Evolutionary conservation across 352 stramenopile species (phyloP).

Genomic region (Pythium oligandrum): DNA sequence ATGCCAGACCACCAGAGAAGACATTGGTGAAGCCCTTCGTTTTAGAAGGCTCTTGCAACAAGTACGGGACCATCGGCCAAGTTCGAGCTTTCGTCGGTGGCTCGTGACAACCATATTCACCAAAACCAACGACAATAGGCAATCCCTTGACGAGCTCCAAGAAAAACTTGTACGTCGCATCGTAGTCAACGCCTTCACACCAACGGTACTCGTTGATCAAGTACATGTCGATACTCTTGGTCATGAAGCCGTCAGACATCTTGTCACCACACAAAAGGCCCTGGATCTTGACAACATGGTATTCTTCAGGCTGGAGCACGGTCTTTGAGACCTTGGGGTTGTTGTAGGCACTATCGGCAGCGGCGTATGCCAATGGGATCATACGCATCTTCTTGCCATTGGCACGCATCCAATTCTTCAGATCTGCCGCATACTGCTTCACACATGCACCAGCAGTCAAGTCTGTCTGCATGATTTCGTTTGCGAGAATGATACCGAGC

Average conservation of each 20-base stretch:
- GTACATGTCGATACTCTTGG: conserved; percentile 85
- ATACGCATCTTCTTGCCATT: conserved; percentile 83
- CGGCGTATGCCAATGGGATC: conserved; percentile 74
- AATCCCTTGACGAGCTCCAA: conserved; percentile 70
- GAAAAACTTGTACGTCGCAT: conserved; percentile 65
- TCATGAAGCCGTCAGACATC: conserved; percentile 77
- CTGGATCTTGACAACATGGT: conserved; percentile 80
- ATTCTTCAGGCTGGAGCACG: conserved; percentile 50
- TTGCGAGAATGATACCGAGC: conserved; percentile 73
- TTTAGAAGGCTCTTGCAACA: conserved; percentile 62
- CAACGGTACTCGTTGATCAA: conserved; percentile 88
- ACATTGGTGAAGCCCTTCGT: conserved; percentile 72
- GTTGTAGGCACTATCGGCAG: conserved; percentile 70
- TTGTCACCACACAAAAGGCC: conserved; percentile 79
- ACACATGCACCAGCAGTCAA: conserved; percentile 73
- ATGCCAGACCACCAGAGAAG: conserved; percentile 78
- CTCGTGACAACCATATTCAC: conserved; percentile 79
- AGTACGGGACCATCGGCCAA: conserved; percentile 78
- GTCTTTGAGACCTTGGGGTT: conserved; percentile 34
- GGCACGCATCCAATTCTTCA: conserved; percentile 87
- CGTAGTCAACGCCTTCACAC: conserved; percentile 67
- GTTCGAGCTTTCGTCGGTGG: conserved; percentile 34
- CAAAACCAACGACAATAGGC: conserved; percentile 75
- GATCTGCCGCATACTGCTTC: conserved; percentile 75
- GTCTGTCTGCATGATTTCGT: conserved; percentile 86